Base-by-base conservation (phyloP, 225 moss, liverwort and hornwort species). In the Marchantia paleacea region DNA sequence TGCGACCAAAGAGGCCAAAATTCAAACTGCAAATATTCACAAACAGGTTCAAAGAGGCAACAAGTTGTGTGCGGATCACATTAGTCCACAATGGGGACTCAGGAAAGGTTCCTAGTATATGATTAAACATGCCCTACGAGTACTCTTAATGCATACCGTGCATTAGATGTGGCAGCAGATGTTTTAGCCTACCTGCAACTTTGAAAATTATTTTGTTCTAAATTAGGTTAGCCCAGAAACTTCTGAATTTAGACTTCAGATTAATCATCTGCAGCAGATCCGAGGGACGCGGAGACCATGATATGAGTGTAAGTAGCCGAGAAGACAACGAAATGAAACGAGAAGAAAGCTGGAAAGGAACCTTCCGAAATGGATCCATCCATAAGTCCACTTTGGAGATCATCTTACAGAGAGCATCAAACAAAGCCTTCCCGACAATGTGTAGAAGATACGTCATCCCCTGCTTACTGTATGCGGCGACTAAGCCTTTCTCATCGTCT, bases 341-440 rank as follows among this genome's bases (percentile, higher is more conserved):
- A 72, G 6, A 2, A 26, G 55, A 26, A 55, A 75, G 29, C 0
- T 2, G n/a, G 28, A 24, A 10, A 75, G 14, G 55, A n/a, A 86
- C 86, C 80, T 86, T 80, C 30, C 64, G 77, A 57, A 86, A 81
- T 0, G 72, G 83, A 77, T 78, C 83, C 68, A 71, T 72, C 83
- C 83, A 86, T 25, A 86, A 51, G 24, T 86, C 82, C 39, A 86
- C 1, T 47, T 57, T 72, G 20, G 65, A 80, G 6, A 83, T n/a
- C 30, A 63, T 69, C 55, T 80, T 80, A 6, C 65, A 72, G 8
- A 86, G 71, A 80, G 80, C 77, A 73, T 64, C 80, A 77, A 76
- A 69, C 28, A 86, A 78, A 51, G 80, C 48, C 60, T 77, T 73
- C 31, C 83, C 83, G 7, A 86, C 75, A 63, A 73, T 47, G 3